Conservation (phyloP, 2,329 filamentous ascomycete species). For the Diplocarpon rosae region DNA sequence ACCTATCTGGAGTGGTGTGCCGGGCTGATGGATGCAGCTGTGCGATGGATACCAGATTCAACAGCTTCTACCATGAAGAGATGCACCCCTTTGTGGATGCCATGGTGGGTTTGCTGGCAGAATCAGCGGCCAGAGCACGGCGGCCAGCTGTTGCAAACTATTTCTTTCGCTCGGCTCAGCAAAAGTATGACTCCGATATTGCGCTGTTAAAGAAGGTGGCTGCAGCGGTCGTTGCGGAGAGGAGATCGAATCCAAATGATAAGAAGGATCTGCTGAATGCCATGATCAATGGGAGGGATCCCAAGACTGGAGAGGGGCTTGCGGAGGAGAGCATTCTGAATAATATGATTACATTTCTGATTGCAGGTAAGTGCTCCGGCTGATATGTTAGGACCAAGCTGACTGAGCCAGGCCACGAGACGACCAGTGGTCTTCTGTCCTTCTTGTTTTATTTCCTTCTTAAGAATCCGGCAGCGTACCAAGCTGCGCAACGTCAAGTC, state of each 20-base stretch:
- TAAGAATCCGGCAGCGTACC: conserved; percentile 36
- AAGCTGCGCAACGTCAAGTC: conserved; percentile 40
- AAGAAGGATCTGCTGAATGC: conserved; percentile 58
- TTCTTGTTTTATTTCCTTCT: conserved; percentile 40
- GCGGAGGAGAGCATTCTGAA: conserved; percentile 51
- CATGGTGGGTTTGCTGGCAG: conserved; percentile 53
- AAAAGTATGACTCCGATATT: conserved; percentile 43
- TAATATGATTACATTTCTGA: conserved; percentile 64
- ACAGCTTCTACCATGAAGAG: conserved; percentile 58
- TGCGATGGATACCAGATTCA: conserved; percentile 49
- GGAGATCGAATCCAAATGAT: conserved; percentile 42
- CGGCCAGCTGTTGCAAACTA: conserved; percentile 37
- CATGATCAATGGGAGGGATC: conserved; percentile 58
- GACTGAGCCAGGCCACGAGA: conserved; percentile 46
- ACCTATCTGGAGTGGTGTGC: background rate
- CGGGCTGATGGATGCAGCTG: background rate
- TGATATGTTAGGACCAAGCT: conserved; percentile 33
- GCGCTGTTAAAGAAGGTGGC: conserved; percentile 42
- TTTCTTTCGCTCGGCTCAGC: conserved; percentile 32
- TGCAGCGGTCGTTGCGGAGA: conserved; percentile 45
- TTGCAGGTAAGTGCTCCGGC: conserved; percentile 27
- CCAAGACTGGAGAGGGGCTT: conserved; percentile 54
- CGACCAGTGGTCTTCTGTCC: conserved; percentile 43
- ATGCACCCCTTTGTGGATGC: conserved; percentile 59
- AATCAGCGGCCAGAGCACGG: conserved; percentile 40